Percentiles rank a stretch among this genome's conserved stretches.
Conservation (phyloP, 176 grass and related monocot species). For the Rhynchospora tenuis region DNA sequence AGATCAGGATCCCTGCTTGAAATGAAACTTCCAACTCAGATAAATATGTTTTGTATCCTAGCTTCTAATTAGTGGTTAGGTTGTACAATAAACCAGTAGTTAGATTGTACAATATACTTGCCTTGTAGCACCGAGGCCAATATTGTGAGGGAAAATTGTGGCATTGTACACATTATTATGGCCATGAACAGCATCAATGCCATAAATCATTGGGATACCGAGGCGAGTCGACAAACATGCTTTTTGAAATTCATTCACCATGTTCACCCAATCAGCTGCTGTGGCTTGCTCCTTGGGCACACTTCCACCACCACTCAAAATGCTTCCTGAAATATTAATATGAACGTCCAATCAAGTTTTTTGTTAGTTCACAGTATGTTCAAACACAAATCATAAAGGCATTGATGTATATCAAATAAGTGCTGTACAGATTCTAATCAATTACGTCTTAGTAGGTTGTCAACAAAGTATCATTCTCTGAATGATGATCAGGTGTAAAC, state of each 20-base stretch:
- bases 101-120: conserved; percentile 6
- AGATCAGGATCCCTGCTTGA: conserved; percentile 60
- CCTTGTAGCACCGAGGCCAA: conserved; percentile 85
- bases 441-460: neutral
- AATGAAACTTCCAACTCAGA: neutral
- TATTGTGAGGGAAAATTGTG: conserved; percentile 95
- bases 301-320: conserved; percentile 91
- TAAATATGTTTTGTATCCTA: neutral
- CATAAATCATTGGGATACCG: conserved; percentile 93
- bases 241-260: conserved; percentile 68
- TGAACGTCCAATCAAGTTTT: neutral
- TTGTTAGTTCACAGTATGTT: neutral
- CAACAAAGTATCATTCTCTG: neutral
- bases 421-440: neutral
- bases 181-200: conserved; percentile 92
- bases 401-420: neutral
- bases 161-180: conserved; percentile 94
- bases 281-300: conserved; percentile 56
- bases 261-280: conserved; percentile 48
- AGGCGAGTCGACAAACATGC: conserved; percentile 61
- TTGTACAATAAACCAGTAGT: neutral
- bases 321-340: conserved; percentile 39
- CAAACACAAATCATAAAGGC: neutral
- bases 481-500: neutral
- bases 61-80: neutral